phyloP scores from a whole-genome alignment of 2,329 filamentous ascomycete genomes.

The Ceratocystis colombiana region DNA sequence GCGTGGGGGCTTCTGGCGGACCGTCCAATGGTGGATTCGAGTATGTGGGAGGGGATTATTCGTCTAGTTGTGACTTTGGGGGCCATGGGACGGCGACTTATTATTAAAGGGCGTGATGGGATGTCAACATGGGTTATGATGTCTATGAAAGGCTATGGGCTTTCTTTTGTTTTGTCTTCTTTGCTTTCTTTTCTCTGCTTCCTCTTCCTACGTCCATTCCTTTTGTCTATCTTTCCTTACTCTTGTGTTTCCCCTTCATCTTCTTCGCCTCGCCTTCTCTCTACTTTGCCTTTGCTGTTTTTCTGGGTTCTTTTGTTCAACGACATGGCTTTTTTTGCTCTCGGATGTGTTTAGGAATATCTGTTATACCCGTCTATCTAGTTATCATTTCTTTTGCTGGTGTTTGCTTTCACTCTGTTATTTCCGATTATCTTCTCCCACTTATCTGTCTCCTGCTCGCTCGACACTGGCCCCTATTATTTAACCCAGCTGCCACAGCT shows the following conservation, averaged over 20 bases:
- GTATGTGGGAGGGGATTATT: constrained; percentile 20
- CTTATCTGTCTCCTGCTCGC: background rate
- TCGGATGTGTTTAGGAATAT: constrained; percentile 11
- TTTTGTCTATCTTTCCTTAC: constrained; percentile 13
- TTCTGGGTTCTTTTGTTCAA: background rate
- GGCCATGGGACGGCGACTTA: constrained; percentile 13
- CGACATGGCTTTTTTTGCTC: too few species aligned
- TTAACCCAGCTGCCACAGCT: background rate
- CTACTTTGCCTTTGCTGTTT: background rate
- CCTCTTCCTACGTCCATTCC: background rate
- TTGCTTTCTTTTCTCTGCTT: background rate
- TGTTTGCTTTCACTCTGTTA: background rate
- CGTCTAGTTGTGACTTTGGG: constrained; percentile 11
- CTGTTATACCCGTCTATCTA: constrained; percentile 7
- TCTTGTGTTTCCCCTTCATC: background rate
- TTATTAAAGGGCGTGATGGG: background rate
- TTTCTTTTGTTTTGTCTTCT: constrained; percentile 10
- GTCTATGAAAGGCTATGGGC: background rate
- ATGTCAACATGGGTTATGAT: background rate
- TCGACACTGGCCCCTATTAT: background rate
- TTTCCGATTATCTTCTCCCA: background rate
- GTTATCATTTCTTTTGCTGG: background rate
- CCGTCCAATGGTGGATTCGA: constrained; percentile 9
- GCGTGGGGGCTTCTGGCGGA: background rate
- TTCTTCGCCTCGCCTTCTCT: background rate